Conservation (phyloP, 2,329 filamentous ascomycete genomes). For the Coleophoma cylindrospora region DNA sequence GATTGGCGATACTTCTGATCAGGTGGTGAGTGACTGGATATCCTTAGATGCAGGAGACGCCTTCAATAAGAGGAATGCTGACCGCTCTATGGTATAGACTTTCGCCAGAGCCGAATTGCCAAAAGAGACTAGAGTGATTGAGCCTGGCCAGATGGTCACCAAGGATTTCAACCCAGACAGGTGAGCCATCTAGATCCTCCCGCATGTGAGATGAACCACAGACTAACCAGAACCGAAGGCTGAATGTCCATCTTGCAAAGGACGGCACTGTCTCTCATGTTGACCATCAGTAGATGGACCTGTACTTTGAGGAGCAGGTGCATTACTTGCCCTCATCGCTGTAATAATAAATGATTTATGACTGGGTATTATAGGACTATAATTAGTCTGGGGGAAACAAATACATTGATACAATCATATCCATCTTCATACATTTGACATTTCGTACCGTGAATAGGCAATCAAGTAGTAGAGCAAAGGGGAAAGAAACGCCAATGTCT, state of each 20-base stretch:
- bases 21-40: conserved; percentile 39
- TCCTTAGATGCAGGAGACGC: too few relatives aligned
- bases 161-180: conserved; percentile 43
- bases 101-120: conserved; percentile 59
- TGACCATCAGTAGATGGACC: conserved; percentile 31
- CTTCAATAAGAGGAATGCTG: not conserved
- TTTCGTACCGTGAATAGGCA: too few relatives aligned
- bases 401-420: too few relatives aligned
- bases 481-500: too few relatives aligned
- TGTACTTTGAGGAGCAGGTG: not conserved
- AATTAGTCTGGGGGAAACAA: too few relatives aligned
- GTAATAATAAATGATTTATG: too few relatives aligned
- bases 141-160: conserved; percentile 52
- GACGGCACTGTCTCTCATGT: conserved; percentile 58
- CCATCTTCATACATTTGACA: too few relatives aligned
- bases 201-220: not conserved
- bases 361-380: too few relatives aligned
- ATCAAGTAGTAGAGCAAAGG: too few relatives aligned
- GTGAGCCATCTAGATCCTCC: conserved; percentile 8
- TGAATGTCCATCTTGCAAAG: conserved; percentile 56
- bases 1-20: conserved; percentile 45
- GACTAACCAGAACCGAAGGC: conserved; percentile 28
- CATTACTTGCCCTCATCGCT: too few relatives aligned
- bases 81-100: conserved; percentile 32
- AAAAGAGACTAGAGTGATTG: conserved; percentile 48